A percentile compares a stretch with the other conserved stretches of the same genome.
Evolutionary conservation across 2,329 filamentous ascomycete genomes (phyloP).

Genomic region (Penicillium sp.): DNA sequence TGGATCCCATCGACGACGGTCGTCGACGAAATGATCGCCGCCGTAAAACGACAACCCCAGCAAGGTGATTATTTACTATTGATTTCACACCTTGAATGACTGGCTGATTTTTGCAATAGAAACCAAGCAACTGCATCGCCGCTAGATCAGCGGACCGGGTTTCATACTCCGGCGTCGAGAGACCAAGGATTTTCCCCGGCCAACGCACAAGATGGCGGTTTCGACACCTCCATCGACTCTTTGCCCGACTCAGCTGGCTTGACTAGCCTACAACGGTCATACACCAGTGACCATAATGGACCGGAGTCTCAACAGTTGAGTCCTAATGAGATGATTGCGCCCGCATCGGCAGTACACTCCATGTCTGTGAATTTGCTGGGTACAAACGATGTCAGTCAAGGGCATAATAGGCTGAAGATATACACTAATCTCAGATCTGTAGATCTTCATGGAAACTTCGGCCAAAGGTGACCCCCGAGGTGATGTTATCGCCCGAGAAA

Average conservation of each 20-base stretch:
- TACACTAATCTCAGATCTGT: not conserved
- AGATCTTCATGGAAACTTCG: slow-evolving; percentile 37
- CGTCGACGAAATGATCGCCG: slow-evolving; percentile 28
- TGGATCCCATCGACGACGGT: slow-evolving; percentile 34
- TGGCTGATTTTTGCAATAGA: slow-evolving; percentile 13
- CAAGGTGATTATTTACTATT: slow-evolving; percentile 22
- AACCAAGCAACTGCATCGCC: slow-evolving; percentile 18
- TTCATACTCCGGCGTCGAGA: slow-evolving; percentile 26
- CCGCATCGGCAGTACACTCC: slow-evolving; percentile 36
- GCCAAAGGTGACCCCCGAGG: slow-evolving; percentile 30
- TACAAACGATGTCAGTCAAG: slow-evolving; percentile 27
- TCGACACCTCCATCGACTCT: slow-evolving; percentile 25
- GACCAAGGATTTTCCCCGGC: slow-evolving; percentile 31
- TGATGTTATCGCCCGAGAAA: slow-evolving; percentile 35
- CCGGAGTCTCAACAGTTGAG: slow-evolving; percentile 37
- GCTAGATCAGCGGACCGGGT: slow-evolving; percentile 21
- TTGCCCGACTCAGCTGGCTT: slow-evolving; percentile 21
- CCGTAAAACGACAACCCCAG: slow-evolving; percentile 24
- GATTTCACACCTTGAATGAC: not conserved
- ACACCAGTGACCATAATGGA: slow-evolving; percentile 27
- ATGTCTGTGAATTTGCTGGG: slow-evolving; percentile 39
- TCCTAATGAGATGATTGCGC: slow-evolving; percentile 40
- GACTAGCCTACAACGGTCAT: slow-evolving; percentile 23
- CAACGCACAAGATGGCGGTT: slow-evolving; percentile 19
- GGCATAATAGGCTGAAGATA: not conserved